Percentiles rank a stretch among this genome's conserved stretches.
Conservation (phyloP, 768 basidiomycete species). For the Asterophora lycoperdoides region DNA sequence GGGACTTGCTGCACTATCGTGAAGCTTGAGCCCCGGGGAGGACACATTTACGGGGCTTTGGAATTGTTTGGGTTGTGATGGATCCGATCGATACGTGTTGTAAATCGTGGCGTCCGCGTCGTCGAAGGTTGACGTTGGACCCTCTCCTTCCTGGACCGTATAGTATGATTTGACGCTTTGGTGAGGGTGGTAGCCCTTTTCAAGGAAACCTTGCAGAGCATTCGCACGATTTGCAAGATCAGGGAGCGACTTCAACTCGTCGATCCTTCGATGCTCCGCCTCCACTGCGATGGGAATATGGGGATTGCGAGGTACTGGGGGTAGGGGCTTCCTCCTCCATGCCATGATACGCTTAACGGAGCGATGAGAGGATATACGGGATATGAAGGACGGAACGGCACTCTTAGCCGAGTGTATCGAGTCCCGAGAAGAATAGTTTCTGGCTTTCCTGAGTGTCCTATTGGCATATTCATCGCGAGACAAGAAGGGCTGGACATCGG, state of each 20-base stretch:
- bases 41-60: not conserved
- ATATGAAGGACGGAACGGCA: conserved; percentile 48
- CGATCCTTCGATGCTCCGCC: conserved; percentile 37
- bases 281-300: conserved; percentile 40
- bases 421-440: conserved; percentile 22
- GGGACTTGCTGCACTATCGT: not conserved
- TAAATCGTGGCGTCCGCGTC: conserved; percentile 12
- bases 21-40: not conserved
- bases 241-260: conserved; percentile 47
- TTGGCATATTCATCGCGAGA: not conserved
- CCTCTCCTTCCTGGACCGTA: conserved; percentile 14
- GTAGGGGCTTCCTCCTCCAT: conserved; percentile 54
- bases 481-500: conserved; percentile 4
- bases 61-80: not conserved
- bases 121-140: conserved; percentile 19
- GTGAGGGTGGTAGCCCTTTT: conserved; percentile 52
- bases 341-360: conserved; percentile 34
- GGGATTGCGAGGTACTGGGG: conserved; percentile 53
- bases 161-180: conserved; percentile 34
- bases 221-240: conserved; percentile 49
- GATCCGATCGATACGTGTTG: not conserved
- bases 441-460: conserved; percentile 8
- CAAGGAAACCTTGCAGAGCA: conserved; percentile 43
- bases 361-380: conserved; percentile 38
- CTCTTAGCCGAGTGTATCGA: conserved; percentile 47